Evolutionary conservation across 805 yeast species (phyloP).

Genomic region (Candida sithepensis): DNA sequence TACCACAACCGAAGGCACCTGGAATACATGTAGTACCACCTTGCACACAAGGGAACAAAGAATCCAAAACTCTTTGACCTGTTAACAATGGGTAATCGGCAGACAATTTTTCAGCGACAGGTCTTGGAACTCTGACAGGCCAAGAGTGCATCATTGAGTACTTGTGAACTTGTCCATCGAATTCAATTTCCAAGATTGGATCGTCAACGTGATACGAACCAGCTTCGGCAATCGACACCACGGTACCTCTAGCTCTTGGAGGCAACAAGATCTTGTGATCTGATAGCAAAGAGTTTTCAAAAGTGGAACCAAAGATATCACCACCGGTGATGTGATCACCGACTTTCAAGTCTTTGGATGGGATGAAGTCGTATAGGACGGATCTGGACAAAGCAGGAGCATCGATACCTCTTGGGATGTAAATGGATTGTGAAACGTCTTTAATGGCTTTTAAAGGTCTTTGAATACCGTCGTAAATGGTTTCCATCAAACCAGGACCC

Average conservation of each 20-base stretch:
- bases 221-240: conserved; percentile 80
- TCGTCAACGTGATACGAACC: conserved; percentile 93
- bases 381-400: conserved; percentile 91
- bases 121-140: conserved; percentile 99
- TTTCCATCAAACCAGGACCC: conserved; percentile 99
- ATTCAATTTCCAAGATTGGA: conserved; percentile 87
- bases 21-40: conserved; percentile 99
- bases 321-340: conserved; percentile 99
- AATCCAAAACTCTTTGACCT: conserved; percentile 98
- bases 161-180: conserved; percentile 75
- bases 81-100: conserved; percentile 95
- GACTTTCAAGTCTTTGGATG: conserved; percentile 61
- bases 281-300: conserved; percentile 86
- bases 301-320: conserved; percentile 91
- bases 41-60: conserved; percentile 98
- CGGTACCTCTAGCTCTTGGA: conserved; percentile 98
- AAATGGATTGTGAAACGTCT: conserved; percentile 83
- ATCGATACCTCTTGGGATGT: conserved; percentile 98
- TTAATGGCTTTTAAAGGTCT: conserved; percentile 95
- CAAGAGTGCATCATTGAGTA: conserved; percentile 97
- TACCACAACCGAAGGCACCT: conserved; percentile 99
- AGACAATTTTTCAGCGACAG: conserved; percentile 88
- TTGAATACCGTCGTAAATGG: conserved; percentile 98
- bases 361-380: conserved; percentile 80
- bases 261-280: conserved; percentile 95